Evolutionary conservation across 176 grass and related monocot species (phyloP).

Genomic region (Aechmea fasciata): DNA sequence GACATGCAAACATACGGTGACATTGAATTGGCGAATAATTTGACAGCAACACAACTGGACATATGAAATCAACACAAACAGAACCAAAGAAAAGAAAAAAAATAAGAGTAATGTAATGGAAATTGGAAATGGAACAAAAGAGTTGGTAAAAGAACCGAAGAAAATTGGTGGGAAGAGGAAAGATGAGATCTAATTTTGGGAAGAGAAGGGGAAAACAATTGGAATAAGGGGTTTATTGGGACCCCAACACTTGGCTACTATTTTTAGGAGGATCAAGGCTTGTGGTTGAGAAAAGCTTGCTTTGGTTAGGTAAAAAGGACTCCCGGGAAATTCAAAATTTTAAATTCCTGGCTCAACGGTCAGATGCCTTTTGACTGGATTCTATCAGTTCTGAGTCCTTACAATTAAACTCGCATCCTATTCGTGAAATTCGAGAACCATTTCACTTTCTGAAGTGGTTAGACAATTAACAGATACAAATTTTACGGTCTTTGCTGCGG

Average conservation of each 20-base stretch:
- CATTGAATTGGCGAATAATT: no score
- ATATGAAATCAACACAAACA: no score
- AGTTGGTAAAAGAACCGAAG: background rate
- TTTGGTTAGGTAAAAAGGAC: background rate
- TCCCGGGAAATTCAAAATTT: background rate
- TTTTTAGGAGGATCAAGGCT: background rate
- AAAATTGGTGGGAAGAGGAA: background rate
- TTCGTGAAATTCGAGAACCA: no score
- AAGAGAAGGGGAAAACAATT: background rate
- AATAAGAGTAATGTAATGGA: background rate
- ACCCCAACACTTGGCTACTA: background rate
- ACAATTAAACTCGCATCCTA: no score
- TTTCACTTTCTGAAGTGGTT: no score
- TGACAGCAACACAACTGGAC: no score
- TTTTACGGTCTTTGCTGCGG: no score
- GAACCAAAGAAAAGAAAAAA: no score
- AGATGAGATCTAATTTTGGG: background rate
- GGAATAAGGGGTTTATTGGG: background rate
- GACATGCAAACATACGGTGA: no score
- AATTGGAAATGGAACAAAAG: background rate
- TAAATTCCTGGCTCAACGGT: background rate
- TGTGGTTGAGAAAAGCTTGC: background rate
- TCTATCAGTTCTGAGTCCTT: no score
- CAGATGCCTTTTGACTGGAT: background rate
- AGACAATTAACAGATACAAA: no score